phyloP scores from a whole-genome alignment of 2,329 filamentous ascomycete species.

The Colletotrichum trifolii region DNA sequence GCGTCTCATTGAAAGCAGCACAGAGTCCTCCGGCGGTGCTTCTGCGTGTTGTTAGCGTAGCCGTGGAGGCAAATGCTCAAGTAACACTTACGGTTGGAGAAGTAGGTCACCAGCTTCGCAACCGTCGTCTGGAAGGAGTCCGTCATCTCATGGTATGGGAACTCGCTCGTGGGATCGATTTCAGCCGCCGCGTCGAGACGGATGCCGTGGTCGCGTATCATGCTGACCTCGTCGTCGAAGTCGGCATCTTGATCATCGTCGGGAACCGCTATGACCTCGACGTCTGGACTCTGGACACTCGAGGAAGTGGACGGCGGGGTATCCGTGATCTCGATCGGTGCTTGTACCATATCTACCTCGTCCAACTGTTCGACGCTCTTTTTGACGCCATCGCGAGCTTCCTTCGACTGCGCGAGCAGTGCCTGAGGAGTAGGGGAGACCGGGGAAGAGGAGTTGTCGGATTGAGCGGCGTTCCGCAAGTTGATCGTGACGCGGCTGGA shows the following conservation, averaged over 20 bases:
- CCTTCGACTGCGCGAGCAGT: constrained; percentile 25
- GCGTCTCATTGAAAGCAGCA: constrained; percentile 55
- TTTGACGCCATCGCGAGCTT: constrained; percentile 43
- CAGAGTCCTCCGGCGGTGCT: constrained; percentile 53
- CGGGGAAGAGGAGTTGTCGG: constrained; percentile 54
- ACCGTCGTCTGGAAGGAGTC: constrained; percentile 47
- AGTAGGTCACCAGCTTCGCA: constrained; percentile 51
- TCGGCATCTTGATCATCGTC: constrained; percentile 46
- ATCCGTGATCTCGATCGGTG: constrained; percentile 39
- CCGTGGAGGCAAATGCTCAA: background rate
- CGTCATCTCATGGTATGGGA: constrained; percentile 56
- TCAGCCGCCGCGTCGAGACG: constrained; percentile 49
- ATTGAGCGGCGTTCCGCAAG: constrained; percentile 59
- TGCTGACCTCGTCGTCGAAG: constrained; percentile 43
- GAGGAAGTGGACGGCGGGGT: constrained; percentile 50
- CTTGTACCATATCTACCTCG: constrained; percentile 50
- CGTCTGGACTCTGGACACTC: constrained; percentile 55
- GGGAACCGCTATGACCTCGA: constrained; percentile 55
- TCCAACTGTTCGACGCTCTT: constrained; percentile 57
- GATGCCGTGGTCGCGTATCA: constrained; percentile 30
- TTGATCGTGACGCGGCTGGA: constrained; percentile 72
- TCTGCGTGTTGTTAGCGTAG: constrained; percentile 49
- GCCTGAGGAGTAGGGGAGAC: constrained; percentile 51
- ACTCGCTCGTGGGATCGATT: constrained; percentile 46
- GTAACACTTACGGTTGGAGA: constrained; percentile 43